A percentile compares a stretch with the other conserved stretches of the same genome.
These are phyloP conservation scores for Kondoa subrosea DNA, from an alignment of 768 basidiomycete species.

Conservation along the genomic window DNA sequence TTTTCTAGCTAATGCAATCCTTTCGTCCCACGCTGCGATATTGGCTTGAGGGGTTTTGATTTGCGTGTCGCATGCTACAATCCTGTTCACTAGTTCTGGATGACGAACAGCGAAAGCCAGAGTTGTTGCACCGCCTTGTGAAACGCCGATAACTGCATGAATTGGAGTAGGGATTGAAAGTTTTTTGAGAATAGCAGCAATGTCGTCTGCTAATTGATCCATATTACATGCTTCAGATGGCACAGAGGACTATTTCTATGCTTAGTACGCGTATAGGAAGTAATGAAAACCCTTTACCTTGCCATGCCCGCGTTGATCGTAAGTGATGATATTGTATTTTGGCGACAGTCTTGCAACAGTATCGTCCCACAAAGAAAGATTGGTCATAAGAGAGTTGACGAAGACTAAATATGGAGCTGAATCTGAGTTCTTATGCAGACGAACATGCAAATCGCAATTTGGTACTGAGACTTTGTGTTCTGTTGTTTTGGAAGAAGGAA, in stretches of 20 bases:
- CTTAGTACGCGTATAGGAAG: not conserved
- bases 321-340: conserved; percentile 30
- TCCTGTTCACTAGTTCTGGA: conserved; percentile 19
- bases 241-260: conserved; percentile 23
- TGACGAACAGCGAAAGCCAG: conserved; percentile 30
- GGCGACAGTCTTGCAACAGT: conserved; percentile 26
- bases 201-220: conserved; percentile 29
- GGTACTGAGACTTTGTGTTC: not conserved
- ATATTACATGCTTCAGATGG: conserved; percentile 27
- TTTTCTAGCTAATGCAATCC: conserved; percentile 28
- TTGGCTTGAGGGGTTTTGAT: conserved; percentile 30
- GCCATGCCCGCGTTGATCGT: conserved; percentile 33
- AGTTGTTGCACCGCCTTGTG: conserved; percentile 32
- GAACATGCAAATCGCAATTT: not conserved
- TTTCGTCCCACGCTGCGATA: conserved; percentile 31
- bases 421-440: conserved; percentile 10
- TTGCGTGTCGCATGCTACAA: conserved; percentile 32
- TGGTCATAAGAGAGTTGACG: conserved; percentile 32
- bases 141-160: conserved; percentile 31
- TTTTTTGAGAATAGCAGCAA: conserved; percentile 26
- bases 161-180: conserved; percentile 27
- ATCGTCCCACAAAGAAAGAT: conserved; percentile 30
- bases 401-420: conserved; percentile 29
- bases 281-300: conserved; percentile 14
- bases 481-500: conserved; percentile 10